Percentiles rank a stretch among this genome's conserved stretches.
Conservation (phyloP, 1,139 yeast species). For the Kodamaea sp. region DNA sequence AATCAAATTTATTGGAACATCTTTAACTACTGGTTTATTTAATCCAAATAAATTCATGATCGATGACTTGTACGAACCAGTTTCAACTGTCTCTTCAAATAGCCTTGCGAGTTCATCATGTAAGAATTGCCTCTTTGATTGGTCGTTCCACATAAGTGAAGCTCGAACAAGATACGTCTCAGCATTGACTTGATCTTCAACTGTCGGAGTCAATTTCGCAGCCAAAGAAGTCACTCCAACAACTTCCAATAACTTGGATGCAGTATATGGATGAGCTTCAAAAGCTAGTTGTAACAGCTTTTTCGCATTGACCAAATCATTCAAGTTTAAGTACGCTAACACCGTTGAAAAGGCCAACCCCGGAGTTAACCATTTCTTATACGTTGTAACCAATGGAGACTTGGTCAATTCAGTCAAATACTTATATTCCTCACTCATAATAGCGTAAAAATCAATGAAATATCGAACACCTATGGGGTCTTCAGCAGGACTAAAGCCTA, state of each 20-base stretch:
- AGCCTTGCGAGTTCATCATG: slow-evolving; percentile 39
- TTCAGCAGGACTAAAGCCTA: slow-evolving; percentile 68
- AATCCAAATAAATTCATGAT: slow-evolving; percentile 19
- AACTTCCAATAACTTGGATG: slow-evolving; percentile 45
- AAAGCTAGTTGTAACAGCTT: slow-evolving; percentile 49
- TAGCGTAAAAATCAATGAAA: slow-evolving; percentile 76
- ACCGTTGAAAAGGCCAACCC: slow-evolving; percentile 68
- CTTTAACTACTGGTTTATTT: slow-evolving; percentile 5
- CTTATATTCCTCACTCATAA: slow-evolving; percentile 61
- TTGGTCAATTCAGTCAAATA: slow-evolving; percentile 55
- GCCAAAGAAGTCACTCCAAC: slow-evolving; percentile 26
- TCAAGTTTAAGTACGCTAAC: slow-evolving; percentile 50
- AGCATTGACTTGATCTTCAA: slow-evolving; percentile 30
- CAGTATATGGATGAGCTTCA: slow-evolving; percentile 56
- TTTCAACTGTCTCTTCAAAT: slow-evolving; percentile 20
- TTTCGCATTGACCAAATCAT: slow-evolving; percentile 42
- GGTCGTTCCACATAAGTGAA: slow-evolving; percentile 47
- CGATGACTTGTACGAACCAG: slow-evolving; percentile 10
- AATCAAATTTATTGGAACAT: slow-evolving; percentile 55
- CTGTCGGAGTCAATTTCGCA: slow-evolving; percentile 22
- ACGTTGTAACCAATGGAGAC: slow-evolving; percentile 55
- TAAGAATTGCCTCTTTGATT: slow-evolving; percentile 44
- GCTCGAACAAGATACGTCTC: slow-evolving; percentile 56
- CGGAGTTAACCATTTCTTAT: slow-evolving; percentile 68
- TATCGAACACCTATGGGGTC: slow-evolving; percentile 85